phyloP scores from a whole-genome alignment of 1,284 basidiomycete genomes.

The Ganoderma resinaceum region DNA sequence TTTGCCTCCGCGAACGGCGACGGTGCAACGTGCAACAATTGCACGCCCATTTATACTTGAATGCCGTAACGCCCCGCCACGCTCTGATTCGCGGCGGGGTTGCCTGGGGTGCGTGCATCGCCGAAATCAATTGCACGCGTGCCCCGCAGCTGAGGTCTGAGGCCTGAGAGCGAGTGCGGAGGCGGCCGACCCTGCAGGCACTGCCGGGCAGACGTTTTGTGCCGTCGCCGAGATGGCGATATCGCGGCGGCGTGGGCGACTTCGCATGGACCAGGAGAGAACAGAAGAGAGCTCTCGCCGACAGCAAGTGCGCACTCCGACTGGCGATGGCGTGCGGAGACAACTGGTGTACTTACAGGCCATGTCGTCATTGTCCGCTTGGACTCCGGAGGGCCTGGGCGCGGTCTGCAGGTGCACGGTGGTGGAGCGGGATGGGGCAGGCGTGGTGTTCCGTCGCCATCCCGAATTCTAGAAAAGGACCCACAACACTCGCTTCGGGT shows the following conservation, averaged over 20 bases:
- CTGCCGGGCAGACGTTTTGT: background rate
- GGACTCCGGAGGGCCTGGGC: background rate
- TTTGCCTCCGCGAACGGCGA: background rate
- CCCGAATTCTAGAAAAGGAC: slow-evolving; percentile 2
- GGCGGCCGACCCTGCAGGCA: background rate
- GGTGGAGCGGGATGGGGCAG: background rate
- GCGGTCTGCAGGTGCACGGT: background rate
- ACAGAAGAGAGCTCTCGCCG: no score
- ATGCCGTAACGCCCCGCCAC: background rate
- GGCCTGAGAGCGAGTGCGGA: background rate
- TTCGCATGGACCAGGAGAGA: background rate
- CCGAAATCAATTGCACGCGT: background rate
- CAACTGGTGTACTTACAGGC: no score
- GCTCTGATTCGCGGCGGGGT: background rate
- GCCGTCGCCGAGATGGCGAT: no score
- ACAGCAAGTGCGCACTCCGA: no score
- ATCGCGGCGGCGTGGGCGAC: no score
- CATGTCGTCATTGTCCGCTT: background rate
- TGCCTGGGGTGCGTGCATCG: background rate
- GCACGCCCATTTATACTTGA: background rate
- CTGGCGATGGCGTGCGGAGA: no score
- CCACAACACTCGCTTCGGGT: slow-evolving; percentile 2
- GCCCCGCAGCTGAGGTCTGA: background rate
- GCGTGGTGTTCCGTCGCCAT: background rate
- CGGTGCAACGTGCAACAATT: background rate